These are phyloP conservation scores for Colletotrichum noveboracense DNA, from an alignment of 2,329 filamentous ascomycete species.

Conservation along the genomic window DNA sequence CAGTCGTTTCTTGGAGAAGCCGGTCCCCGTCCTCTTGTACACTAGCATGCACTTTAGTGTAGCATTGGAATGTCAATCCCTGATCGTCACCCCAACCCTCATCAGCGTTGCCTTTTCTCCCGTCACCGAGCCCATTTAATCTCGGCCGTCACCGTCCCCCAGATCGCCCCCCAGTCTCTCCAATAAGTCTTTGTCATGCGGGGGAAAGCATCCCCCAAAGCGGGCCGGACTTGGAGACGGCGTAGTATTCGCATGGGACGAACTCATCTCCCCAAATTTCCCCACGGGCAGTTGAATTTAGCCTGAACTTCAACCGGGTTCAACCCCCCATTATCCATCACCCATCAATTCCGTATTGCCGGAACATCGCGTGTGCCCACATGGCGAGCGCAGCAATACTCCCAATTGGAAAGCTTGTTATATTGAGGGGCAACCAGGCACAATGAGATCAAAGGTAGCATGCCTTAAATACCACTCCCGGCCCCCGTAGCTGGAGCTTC, in stretches of 20 bases:
- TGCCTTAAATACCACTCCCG: not conserved
- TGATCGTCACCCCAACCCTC: not conserved
- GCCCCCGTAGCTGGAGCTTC: not conserved
- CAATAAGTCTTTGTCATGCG: not conserved
- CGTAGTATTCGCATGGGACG: constrained; percentile 15
- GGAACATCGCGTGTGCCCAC: not conserved
- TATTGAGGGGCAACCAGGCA: constrained; percentile 6
- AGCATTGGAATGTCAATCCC: constrained; percentile 3
- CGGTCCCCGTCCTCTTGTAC: not conserved
- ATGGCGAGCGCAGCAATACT: not conserved
- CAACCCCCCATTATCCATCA: not conserved
- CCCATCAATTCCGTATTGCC: constrained; percentile 4
- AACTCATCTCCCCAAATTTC: constrained; percentile 8
- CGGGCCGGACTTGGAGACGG: constrained; percentile 1
- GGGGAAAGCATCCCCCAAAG: not conserved
- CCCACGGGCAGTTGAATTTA: constrained; percentile 6
- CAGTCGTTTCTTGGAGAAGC: not conserved
- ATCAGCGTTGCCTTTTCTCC: not conserved
- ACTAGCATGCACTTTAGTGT: not conserved
- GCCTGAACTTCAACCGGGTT: constrained; percentile 13
- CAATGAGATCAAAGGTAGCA: not conserved
- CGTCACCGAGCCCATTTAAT: not conserved
- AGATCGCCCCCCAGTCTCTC: not conserved
- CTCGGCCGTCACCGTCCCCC: not conserved
- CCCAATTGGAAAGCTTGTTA: not conserved